These are phyloP conservation scores for Pyrus hybrid DNA, from an alignment of 331 rosid species.

Conservation along the genomic window DNA sequence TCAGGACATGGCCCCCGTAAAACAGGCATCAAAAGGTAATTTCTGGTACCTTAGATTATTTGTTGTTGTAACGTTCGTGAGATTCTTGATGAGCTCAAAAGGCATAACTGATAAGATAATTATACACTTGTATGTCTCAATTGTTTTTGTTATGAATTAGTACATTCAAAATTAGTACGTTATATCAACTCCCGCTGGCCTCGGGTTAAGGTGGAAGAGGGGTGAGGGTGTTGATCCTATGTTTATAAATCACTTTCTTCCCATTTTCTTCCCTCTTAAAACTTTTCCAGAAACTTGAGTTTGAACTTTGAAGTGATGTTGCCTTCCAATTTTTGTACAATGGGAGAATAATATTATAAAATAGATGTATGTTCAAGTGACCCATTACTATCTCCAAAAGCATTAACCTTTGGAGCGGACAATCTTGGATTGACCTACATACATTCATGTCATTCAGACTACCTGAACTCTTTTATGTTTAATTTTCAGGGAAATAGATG, in stretches of 20 bases:
- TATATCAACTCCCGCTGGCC: neutral
- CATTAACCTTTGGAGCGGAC: neutral
- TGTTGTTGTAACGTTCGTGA: neutral
- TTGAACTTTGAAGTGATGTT: neutral
- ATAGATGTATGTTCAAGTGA: neutral
- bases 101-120: neutral
- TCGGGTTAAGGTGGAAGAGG: neutral
- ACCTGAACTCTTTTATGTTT: conserved; percentile 17
- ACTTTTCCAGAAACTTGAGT: neutral
- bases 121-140: neutral
- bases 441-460: neutral
- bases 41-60: neutral
- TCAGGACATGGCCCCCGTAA: conserved; percentile 69
- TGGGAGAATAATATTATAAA: neutral
- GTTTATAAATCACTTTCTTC: too few relatives aligned
- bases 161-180: neutral
- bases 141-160: neutral
- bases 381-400: neutral
- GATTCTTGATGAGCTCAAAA: too few relatives aligned
- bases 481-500: conserved; percentile 74
- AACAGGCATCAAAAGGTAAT: conserved; percentile 74
- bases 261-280: neutral
- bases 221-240: neutral
- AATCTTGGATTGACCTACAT: neutral
- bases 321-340: neutral